Evolutionary conservation across 225 moss, liverwort and hornwort species (phyloP).

Genomic region (Sphagnum tenellum): DNA sequence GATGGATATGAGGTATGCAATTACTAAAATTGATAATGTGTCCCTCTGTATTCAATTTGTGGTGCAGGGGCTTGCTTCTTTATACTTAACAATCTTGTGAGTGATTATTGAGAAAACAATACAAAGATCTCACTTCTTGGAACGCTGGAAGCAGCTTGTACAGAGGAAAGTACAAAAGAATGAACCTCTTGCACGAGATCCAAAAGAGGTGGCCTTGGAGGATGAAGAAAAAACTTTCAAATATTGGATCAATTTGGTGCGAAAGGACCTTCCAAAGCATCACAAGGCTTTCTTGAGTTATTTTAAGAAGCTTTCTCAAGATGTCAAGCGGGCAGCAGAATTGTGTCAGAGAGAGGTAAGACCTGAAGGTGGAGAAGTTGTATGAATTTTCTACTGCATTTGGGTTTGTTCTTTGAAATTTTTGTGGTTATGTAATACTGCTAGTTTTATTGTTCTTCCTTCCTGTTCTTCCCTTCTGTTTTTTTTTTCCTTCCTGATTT

Average conservation of each 20-base stretch:
- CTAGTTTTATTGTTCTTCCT: no score
- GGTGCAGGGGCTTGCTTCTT: neutral
- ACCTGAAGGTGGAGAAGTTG: neutral
- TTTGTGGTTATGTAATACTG: no score
- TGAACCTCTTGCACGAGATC: conserved; percentile 60
- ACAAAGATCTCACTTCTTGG: conserved; percentile 12
- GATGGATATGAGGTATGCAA: conserved; percentile 86
- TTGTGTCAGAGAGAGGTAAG: conserved; percentile 97
- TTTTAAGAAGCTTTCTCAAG: conserved; percentile 73
- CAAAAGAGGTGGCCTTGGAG: conserved; percentile 52
- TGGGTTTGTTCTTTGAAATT: no score
- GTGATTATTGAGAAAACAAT: no score
- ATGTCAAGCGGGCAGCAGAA: conserved; percentile 80
- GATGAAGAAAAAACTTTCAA: conserved; percentile 69
- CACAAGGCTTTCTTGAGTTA: conserved; percentile 63
- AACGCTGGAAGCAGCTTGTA: conserved; percentile 46
- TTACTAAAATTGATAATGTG: neutral
- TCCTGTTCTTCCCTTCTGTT: no score
- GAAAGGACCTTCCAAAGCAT: conserved; percentile 83
- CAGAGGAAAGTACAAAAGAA: conserved; percentile 69
- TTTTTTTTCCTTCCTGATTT: no score
- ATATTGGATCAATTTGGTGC: conserved; percentile 70
- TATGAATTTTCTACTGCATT: no score
- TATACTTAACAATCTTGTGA: neutral
- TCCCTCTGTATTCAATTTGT: no score